Conservation (phyloP, 2,329 filamentous ascomycete genomes). For the Pyrenophora tritici-repentis region DNA sequence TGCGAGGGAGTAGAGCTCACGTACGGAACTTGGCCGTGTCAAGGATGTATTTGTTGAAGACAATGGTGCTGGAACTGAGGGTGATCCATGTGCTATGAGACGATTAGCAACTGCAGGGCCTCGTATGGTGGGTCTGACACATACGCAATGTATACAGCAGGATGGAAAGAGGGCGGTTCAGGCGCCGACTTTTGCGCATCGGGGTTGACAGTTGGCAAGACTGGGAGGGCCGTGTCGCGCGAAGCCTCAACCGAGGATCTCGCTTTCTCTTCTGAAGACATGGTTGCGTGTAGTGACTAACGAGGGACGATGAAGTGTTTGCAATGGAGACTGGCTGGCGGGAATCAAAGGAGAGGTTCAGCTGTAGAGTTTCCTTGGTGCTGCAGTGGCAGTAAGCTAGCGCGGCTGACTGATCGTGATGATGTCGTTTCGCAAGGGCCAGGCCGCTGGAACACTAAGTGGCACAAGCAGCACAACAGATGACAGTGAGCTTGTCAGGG, state of each 20-base stretch:
- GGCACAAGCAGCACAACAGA: slow-evolving; percentile 33
- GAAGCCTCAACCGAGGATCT: slow-evolving; percentile 79
- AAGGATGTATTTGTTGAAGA: slow-evolving; percentile 99
- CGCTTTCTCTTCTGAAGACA: slow-evolving; percentile 74
- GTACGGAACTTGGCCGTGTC: slow-evolving; percentile 82
- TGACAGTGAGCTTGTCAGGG: slow-evolving; percentile 26
- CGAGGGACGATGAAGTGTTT: slow-evolving; percentile 26
- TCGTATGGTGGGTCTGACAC: slow-evolving; percentile 51
- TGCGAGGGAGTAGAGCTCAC: slow-evolving; percentile 37
- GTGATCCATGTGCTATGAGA: slow-evolving; percentile 80
- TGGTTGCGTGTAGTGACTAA: slow-evolving; percentile 43
- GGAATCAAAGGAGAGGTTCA: slow-evolving; percentile 25
- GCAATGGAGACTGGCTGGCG: slow-evolving; percentile 11
- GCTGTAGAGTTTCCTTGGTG: slow-evolving; percentile 17
- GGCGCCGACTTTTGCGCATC: slow-evolving; percentile 69
- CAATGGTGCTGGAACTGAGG: slow-evolving; percentile 89
- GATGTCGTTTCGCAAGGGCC: slow-evolving; percentile 6
- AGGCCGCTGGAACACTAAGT: slow-evolving; percentile 19
- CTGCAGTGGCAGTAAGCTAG: slow-evolving; percentile 21
- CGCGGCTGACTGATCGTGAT: slow-evolving; percentile 27
- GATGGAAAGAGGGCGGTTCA: slow-evolving; percentile 68
- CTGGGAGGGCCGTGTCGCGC: slow-evolving; percentile 63
- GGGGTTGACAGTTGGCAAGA: slow-evolving; percentile 82
- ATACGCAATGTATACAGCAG: slow-evolving; percentile 81
- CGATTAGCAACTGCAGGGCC: slow-evolving; percentile 24